Evolutionary conservation across 371 early-diverging fungal genomes (phyloP), one percentile per base, ranked within the genome.

Genomic region (Mortierella sp.): DNA sequence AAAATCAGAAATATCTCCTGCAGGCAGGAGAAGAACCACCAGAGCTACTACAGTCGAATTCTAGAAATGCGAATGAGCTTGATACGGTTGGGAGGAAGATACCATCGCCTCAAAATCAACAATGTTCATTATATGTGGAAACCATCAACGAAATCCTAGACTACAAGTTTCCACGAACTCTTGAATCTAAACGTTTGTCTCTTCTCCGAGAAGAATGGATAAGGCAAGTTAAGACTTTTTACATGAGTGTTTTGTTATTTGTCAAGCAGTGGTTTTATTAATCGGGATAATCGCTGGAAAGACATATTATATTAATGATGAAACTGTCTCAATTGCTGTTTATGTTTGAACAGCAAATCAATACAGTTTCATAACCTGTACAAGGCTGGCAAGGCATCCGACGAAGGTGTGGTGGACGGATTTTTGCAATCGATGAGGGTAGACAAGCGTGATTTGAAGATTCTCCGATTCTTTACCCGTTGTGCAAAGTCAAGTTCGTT

Each of bases 11-110:
- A 45, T 81, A 72, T 28, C 59, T 75, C 10, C 24, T 81, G 13
- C 81, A 81, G 22, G 81, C 81, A 3, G 81, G 81, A 2, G 81
- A 81, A 40, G 81, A 75, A 41, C 76, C 75, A n/a, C 81, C 81
- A 16, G 72, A 69, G 50, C 58, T 60, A n/a, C n/a, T 68, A 11
- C 38, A 52, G n/a, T 47, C 24, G 45, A 40, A 47, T n/a, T 61
- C 22, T 58, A 48, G 38, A 58, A 61, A 45, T 9, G 10, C 36
- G 59, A 72, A 53, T 43, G 74, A 58, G 33, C 33, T 50, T 22
- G 72, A 71, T 40, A 33, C 53, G 13, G 13, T 52, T 22, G 67
- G 61, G 16, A 60, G 48, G 28, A 55, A n/a, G 55, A 50, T 28
- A 8, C 4, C n/a, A 19, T n/a, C 60, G 3, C 55, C 6, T 0